A percentile compares a stretch with the other conserved stretches of the same genome.
phyloP scores from a whole-genome alignment of 2,329 filamentous ascomycete species.

The Aphanoascus verrucosus region DNA sequence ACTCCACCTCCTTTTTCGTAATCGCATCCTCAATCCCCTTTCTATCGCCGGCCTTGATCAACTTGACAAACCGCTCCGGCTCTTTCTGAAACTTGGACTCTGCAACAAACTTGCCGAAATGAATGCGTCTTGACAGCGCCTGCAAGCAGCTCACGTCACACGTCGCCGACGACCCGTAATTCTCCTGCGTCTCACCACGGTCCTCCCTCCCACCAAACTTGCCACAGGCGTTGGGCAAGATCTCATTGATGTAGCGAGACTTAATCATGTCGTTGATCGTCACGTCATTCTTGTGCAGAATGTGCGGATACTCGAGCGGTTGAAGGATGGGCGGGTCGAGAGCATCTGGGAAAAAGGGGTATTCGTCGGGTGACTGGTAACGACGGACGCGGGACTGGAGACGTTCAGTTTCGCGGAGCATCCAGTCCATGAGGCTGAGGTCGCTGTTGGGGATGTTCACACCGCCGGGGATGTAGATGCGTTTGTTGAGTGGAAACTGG shows the following conservation, averaged over 20 bases:
- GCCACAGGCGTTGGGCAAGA: constrained; percentile 75
- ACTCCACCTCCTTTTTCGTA: constrained; percentile 78
- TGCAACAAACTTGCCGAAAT: constrained; percentile 97
- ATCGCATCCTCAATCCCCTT: constrained; percentile 80
- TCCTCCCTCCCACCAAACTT: constrained; percentile 61
- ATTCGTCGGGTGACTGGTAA: constrained; percentile 93
- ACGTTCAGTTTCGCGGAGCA: constrained; percentile 78
- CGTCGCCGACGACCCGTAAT: constrained; percentile 87
- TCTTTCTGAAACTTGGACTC: constrained; percentile 89
- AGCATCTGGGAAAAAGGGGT: constrained; percentile 84
- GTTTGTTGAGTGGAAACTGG: constrained; percentile 88
- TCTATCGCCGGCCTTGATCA: constrained; percentile 74
- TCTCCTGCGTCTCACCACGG: constrained; percentile 76
- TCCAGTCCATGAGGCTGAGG: constrained; percentile 87
- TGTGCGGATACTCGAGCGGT: constrained; percentile 74
- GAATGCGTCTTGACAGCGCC: constrained; percentile 78
- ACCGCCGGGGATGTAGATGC: constrained; percentile 74
- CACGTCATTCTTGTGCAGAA: constrained; percentile 79
- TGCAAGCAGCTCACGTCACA: constrained; percentile 86
- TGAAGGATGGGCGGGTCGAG: constrained; percentile 74
- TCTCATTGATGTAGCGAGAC: constrained; percentile 66
- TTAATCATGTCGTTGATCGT: constrained; percentile 86
- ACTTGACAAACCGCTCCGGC: constrained; percentile 62
- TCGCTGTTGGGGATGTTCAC: constrained; percentile 61
- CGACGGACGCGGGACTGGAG: constrained; percentile 87